phyloP scores from a whole-genome alignment of 2,329 filamentous ascomycete genomes.

The Alternaria novae-zelandiae region DNA sequence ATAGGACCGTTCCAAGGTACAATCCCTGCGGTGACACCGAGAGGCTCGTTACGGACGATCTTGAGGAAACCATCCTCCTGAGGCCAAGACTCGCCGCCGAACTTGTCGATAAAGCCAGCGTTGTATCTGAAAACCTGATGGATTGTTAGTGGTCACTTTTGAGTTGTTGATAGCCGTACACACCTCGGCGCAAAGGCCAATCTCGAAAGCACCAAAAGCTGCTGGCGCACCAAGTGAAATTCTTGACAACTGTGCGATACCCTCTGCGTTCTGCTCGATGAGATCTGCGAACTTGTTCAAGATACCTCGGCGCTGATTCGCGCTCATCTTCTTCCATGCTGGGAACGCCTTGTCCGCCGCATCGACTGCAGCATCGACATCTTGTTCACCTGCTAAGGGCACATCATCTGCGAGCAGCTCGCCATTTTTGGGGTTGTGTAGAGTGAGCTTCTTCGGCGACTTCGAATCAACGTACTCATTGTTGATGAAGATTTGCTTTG shows the following conservation, averaged over 20 bases:
- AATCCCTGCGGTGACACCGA: conserved; percentile 52
- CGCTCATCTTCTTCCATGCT: conserved; percentile 46
- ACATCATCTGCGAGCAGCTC: conserved; percentile 59
- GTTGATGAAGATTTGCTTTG: conserved; percentile 50
- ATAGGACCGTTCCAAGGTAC: conserved; percentile 53
- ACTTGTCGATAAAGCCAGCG: conserved; percentile 44
- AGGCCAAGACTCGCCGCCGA: conserved; percentile 46
- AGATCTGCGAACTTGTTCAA: conserved; percentile 43
- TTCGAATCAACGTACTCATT: conserved; percentile 48
- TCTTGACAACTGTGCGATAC: conserved; percentile 45
- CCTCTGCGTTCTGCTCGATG: conserved; percentile 31
- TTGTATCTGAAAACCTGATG: conserved; percentile 43
- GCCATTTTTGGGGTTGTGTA: conserved; percentile 59
- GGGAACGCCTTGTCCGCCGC: conserved; percentile 58
- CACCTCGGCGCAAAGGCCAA: conserved; percentile 47
- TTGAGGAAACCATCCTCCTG: conserved; percentile 56
- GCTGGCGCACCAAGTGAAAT: conserved; percentile 57
- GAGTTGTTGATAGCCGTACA: neutral
- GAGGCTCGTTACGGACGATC: conserved; percentile 51
- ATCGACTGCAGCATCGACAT: conserved; percentile 56
- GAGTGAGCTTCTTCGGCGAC: conserved; percentile 54
- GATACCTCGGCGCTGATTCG: conserved; percentile 36
- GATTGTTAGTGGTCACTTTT: neutral
- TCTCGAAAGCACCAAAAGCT: conserved; percentile 55
- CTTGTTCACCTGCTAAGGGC: conserved; percentile 50